Evolutionary conservation across 2,329 filamentous ascomycete genomes (phyloP), one percentile per base, ranked within the genome.

Genomic region (Calonectria pseudoreteaudii): DNA sequence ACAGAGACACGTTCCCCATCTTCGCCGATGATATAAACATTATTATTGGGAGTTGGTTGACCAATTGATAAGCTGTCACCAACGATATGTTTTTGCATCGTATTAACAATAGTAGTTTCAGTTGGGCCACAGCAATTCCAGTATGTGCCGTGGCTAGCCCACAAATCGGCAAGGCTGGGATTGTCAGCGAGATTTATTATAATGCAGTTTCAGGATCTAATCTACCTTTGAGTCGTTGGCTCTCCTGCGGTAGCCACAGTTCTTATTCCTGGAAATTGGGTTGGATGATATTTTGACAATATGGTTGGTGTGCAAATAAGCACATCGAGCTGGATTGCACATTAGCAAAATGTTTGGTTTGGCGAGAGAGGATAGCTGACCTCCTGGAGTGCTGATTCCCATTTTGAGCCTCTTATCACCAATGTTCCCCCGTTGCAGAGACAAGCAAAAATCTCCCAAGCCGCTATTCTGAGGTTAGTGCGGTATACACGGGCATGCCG

Each of bases 111-210:
- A 1, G 88, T 91, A 18, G 90, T 89, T 79, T 92, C 90, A 0
- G 90, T 91, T 1, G 90, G 90, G 2, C 90, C 90, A 77, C 90
- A 92, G 76, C 89, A 88, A 81, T 91, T 92, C 85, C 84, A 89
- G 78, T 89, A 89, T 10, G 83, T 86, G 31, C 84, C 85, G 68
- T 86, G 81, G 4, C 85, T 82, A 18, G 89, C 87, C 90, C 90
- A 91, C 38, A 88, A 82, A 75, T 91, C 90, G 8, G 90, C 90
- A n/a, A 92, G 84, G 56, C 82, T 83, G 30, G 44, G 31, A 36
- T 14, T n/a, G 28, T 80, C 26, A 81, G 77, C 26, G 28, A 69
- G 13, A 13, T 47, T 28, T 16, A 7, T 28, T 18, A 23, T 7
- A 28, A 26, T 26, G 16, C 16, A 30, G 26, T 38, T 56, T 23